Percentiles rank a stretch among this genome's conserved stretches.
These are phyloP conservation scores for Emmonsiellopsis sp. DNA, from an alignment of 2,329 filamentous ascomycete species.

Conservation along the genomic window DNA sequence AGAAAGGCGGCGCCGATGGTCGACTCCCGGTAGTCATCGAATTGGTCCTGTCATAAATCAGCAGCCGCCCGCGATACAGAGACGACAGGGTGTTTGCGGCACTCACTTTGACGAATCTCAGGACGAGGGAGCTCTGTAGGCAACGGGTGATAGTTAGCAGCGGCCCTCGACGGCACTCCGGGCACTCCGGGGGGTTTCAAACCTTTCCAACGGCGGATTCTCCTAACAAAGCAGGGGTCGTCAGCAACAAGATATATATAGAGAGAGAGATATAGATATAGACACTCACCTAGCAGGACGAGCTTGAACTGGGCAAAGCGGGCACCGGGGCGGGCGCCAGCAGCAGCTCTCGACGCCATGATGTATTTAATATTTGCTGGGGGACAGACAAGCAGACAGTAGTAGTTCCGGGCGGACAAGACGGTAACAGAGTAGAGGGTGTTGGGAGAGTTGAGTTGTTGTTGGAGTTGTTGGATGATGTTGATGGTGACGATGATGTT, in stretches of 20 bases:
- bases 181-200: conserved; percentile 10
- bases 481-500: no score
- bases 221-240: conserved; percentile 46
- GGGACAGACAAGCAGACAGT: neutral
- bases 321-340: conserved; percentile 57
- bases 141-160: conserved; percentile 19
- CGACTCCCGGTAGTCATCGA: conserved; percentile 95
- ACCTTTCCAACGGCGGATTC: conserved; percentile 99
- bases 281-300: conserved; percentile 77
- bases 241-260: conserved; percentile 19
- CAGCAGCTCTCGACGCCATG: conserved; percentile 83
- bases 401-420: neutral
- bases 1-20: conserved; percentile 98
- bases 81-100: no score
- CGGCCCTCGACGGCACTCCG: neutral
- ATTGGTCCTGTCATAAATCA: conserved; percentile 67
- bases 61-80: neutral
- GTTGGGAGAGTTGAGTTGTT: no score
- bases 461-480: no score
- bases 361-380: conserved; percentile 21
- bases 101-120: conserved; percentile 92
- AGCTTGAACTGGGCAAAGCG: conserved; percentile 99
- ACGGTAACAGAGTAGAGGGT: neutral
- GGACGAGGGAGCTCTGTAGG: conserved; percentile 81
- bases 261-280: conserved; percentile 29